A percentile compares a stretch with the other conserved stretches of the same genome.
Conservation (phyloP, 2,329 filamentous ascomycete species). For the Mollisiaceae sp. region DNA sequence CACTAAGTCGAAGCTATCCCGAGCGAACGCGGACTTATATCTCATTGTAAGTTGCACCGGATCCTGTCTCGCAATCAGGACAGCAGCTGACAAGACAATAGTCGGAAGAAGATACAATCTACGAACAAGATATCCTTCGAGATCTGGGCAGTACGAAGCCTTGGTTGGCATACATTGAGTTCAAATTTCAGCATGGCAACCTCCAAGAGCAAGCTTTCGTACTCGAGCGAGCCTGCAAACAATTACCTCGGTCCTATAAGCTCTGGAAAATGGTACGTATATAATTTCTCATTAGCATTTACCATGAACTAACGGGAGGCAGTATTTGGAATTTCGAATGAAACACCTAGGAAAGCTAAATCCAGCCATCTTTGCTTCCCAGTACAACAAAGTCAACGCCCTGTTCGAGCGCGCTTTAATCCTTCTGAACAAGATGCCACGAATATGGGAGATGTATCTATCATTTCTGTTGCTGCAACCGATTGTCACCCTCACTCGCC, state of each 20-base stretch:
- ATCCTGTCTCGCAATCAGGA: not conserved
- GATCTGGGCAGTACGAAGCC: conserved; percentile 86
- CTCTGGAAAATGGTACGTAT: conserved; percentile 86
- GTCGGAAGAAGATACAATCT: conserved; percentile 88
- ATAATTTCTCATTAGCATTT: not conserved
- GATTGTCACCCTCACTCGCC: conserved; percentile 83
- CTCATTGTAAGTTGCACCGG: conserved; percentile 41
- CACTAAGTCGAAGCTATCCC: conserved; percentile 39
- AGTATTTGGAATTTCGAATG: conserved; percentile 86
- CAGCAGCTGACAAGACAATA: conserved; percentile 47
- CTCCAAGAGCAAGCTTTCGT: conserved; percentile 83
- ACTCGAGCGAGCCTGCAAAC: conserved; percentile 88
- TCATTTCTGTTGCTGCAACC: conserved; percentile 89
- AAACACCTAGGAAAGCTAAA: conserved; percentile 85
- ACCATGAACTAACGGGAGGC: conserved; percentile 28
- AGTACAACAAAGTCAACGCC: conserved; percentile 92
- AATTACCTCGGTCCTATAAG: conserved; percentile 95
- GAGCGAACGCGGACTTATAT: conserved; percentile 43
- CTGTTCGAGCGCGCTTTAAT: conserved; percentile 93
- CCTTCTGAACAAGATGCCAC: conserved; percentile 97
- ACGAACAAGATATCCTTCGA: conserved; percentile 93
- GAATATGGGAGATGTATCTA: conserved; percentile 98
- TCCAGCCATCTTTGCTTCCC: conserved; percentile 75
- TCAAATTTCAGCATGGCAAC: conserved; percentile 86
- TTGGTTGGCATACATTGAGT: conserved; percentile 93